Conservation (phyloP, 108 stramenopile species). For the Nitzschia sp. region DNA sequence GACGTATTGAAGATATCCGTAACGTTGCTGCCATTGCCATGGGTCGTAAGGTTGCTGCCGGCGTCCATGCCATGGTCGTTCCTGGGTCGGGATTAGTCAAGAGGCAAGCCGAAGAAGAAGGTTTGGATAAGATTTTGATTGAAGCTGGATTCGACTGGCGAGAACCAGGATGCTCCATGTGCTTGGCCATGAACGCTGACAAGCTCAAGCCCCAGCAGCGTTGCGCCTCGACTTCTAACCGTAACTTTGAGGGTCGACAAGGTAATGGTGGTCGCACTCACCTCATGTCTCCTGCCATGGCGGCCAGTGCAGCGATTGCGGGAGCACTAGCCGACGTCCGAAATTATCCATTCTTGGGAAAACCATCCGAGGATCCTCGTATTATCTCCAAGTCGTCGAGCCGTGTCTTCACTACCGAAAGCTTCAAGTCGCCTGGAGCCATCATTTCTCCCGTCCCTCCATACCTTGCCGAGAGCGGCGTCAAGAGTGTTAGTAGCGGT, state of each 20-base stretch:
- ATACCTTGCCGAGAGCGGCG: slow-evolving; percentile 48
- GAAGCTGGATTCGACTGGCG: slow-evolving; percentile 96
- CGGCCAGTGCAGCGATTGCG: slow-evolving; percentile 86
- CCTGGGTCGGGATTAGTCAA: slow-evolving; percentile 95
- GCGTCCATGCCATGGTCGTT: slow-evolving; percentile 93
- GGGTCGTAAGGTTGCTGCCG: slow-evolving; percentile 83
- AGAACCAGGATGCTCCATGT: slow-evolving; percentile 96
- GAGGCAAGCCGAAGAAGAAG: slow-evolving; percentile 91
- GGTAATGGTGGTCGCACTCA: slow-evolving; percentile 93
- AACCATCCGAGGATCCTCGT: slow-evolving; percentile 67
- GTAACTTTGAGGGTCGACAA: slow-evolving; percentile 96
- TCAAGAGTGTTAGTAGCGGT: slow-evolving; percentile 15
- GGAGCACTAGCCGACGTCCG: slow-evolving; percentile 89
- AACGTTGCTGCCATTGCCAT: slow-evolving; percentile 89
- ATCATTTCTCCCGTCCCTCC: slow-evolving; percentile 79
- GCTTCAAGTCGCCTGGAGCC: slow-evolving; percentile 59
- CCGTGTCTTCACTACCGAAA: slow-evolving; percentile 73
- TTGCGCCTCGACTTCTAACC: slow-evolving; percentile 94
- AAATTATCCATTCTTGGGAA: slow-evolving; percentile 82
- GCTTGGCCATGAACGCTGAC: slow-evolving; percentile 95
- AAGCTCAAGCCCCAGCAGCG: slow-evolving; percentile 91
- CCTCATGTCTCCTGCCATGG: slow-evolving; percentile 92
- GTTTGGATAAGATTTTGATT: slow-evolving; percentile 86
- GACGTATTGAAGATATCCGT: slow-evolving; percentile 94
- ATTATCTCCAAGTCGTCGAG: slow-evolving; percentile 36